These are phyloP conservation scores for Picea abies DNA, from an alignment of 83 land plant genomes.

Conservation along the genomic window DNA sequence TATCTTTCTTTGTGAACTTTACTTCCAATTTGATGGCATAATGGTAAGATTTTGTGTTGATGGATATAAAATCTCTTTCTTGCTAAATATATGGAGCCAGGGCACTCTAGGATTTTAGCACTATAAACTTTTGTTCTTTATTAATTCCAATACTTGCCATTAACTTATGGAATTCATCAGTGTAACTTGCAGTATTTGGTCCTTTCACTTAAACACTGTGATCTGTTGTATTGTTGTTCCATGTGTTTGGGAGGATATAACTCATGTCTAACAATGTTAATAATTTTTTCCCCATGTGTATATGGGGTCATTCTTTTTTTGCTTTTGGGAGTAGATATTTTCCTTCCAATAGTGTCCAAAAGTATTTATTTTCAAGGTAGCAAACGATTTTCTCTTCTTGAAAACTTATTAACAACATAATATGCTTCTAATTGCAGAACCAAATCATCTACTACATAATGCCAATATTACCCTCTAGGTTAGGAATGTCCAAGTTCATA, in stretches of 20 bases:
- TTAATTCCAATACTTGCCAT: neutral
- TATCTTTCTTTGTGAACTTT: neutral
- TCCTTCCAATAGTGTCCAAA: no score
- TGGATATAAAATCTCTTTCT: neutral
- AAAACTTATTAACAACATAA: no score
- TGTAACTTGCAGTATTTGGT: neutral
- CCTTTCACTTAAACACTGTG: neutral
- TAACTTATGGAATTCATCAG: neutral
- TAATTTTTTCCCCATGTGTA: no score
- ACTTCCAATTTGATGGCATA: neutral
- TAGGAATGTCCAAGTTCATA: no score
- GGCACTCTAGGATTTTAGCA: neutral
- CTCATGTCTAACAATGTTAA: neutral
- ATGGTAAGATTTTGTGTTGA: no score
- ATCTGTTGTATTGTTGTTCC: neutral
- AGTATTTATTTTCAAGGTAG: no score
- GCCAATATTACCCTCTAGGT: no score
- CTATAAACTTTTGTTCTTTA: neutral
- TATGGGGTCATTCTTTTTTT: no score
- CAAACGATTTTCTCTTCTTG: no score
- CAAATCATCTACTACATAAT: no score
- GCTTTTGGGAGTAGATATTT: no score
- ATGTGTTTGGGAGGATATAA: neutral
- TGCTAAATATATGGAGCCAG: neutral
- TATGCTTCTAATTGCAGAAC: no score